Percentiles rank a stretch among this genome's conserved stretches.
Conservation (phyloP, 2,329 filamentous ascomycete species). For the Hypoxylon sp. region DNA sequence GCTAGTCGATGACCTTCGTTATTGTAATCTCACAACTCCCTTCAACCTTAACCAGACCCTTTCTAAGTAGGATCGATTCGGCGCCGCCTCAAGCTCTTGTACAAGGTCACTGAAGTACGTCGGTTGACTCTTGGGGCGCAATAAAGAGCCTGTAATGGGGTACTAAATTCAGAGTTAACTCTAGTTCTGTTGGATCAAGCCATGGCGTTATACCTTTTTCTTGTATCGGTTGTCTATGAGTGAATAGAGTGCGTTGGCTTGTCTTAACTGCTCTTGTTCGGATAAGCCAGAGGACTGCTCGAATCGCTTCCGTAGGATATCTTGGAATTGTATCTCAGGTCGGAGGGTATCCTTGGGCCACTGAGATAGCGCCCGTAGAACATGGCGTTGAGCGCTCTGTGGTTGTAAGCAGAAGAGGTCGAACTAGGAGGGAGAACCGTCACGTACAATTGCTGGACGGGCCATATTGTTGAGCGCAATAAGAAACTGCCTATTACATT, state of each 20-base stretch:
- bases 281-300: conserved; percentile 52
- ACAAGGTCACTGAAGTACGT: conserved; percentile 73
- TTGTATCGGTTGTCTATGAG: conserved; percentile 72
- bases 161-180: conserved; percentile 54
- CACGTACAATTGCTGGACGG: conserved; percentile 48
- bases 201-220: conserved; percentile 59
- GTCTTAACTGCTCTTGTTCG: conserved; percentile 66
- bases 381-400: conserved; percentile 61
- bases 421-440: neutral
- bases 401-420: conserved; percentile 24
- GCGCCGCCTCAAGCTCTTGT: conserved; percentile 73
- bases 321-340: conserved; percentile 72
- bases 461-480: conserved; percentile 37
- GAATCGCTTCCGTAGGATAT: conserved; percentile 64
- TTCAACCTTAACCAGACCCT: conserved; percentile 67
- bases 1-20: conserved; percentile 37
- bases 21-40: conserved; percentile 71
- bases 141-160: conserved; percentile 62
- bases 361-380: conserved; percentile 64
- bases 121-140: conserved; percentile 72
- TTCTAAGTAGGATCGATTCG: conserved; percentile 67
- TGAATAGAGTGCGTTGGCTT: conserved; percentile 71
- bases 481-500: conserved; percentile 25
- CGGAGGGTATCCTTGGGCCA: conserved; percentile 76
- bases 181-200: neutral